These are phyloP conservation scores for Lasiodiplodia hormozganensis DNA, from an alignment of 2,329 filamentous ascomycete species.

Conservation along the genomic window DNA sequence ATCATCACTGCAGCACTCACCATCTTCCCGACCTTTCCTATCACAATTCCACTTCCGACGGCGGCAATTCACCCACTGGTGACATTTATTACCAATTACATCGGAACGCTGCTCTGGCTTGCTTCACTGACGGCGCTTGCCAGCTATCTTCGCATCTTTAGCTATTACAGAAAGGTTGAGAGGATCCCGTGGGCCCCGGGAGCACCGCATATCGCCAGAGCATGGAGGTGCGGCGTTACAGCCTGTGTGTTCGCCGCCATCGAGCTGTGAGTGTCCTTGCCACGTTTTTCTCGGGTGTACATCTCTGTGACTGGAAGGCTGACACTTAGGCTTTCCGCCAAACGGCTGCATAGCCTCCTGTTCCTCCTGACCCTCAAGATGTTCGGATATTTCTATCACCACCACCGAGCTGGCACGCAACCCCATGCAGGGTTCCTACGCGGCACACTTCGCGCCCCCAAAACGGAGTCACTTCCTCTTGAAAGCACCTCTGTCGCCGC, in stretches of 20 bases:
- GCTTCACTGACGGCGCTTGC: constrained; percentile 34
- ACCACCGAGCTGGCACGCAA: constrained; percentile 29
- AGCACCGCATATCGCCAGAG: background rate
- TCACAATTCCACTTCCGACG: constrained; percentile 17
- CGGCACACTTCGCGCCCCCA: background rate
- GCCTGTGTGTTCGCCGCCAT: constrained; percentile 34
- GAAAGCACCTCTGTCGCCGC: background rate
- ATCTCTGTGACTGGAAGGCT: background rate
- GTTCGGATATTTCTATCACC: constrained; percentile 37
- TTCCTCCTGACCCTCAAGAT: constrained; percentile 35
- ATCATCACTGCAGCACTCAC: constrained; percentile 35
- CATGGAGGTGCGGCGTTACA: constrained; percentile 34
- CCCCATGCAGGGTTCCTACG: background rate
- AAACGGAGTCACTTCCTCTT: constrained; percentile 5
- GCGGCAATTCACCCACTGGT: constrained; percentile 22
- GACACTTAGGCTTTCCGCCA: background rate
- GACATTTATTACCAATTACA: constrained; percentile 32
- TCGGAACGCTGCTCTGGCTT: constrained; percentile 35
- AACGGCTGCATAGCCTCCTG: constrained; percentile 31
- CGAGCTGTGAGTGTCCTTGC: constrained; percentile 33
- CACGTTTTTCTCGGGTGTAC: background rate
- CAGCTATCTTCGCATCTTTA: constrained; percentile 34
- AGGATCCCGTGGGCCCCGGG: background rate
- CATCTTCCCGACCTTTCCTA: constrained; percentile 34
- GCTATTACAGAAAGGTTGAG: constrained; percentile 10